Conservation (phyloP, 1,139 yeast species). For the Debaryomyces udenii region DNA sequence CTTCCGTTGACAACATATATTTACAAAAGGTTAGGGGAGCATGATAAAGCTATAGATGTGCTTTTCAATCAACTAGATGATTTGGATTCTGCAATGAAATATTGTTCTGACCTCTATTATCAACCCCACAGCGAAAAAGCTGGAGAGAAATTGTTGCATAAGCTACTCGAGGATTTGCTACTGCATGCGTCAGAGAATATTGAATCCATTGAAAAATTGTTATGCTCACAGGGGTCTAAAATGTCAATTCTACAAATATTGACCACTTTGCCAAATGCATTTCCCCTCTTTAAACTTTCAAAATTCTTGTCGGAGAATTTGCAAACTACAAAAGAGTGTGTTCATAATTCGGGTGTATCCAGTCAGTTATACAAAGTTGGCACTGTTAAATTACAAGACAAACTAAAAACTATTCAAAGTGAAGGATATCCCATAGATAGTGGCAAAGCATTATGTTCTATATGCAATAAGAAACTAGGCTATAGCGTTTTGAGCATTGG, state of each 20-base stretch:
- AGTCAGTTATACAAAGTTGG: conserved; percentile 44
- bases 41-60: conserved; percentile 65
- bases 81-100: conserved; percentile 57
- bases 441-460: conserved; percentile 51
- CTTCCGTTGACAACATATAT: conserved; percentile 58
- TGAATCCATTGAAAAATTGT: conserved; percentile 45
- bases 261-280: conserved; percentile 51
- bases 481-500: conserved; percentile 61
- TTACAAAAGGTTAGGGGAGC: conserved; percentile 61
- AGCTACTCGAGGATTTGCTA: conserved; percentile 41
- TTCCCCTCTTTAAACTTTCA: conserved; percentile 48
- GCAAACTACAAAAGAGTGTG: conserved; percentile 30
- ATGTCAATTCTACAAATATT: conserved; percentile 56
- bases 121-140: conserved; percentile 32
- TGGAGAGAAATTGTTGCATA: conserved; percentile 46
- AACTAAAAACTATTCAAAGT: conserved; percentile 41
- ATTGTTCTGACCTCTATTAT: conserved; percentile 57
- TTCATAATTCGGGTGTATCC: conserved; percentile 31
- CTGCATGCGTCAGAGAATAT: conserved; percentile 35
- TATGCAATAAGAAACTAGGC: conserved; percentile 66
- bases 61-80: conserved; percentile 62
- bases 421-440: conserved; percentile 39
- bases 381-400: conserved; percentile 34
- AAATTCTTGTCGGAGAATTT: conserved; percentile 52
- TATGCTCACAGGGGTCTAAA: conserved; percentile 53